Evolutionary conservation across 371 early-diverging fungal genomes (phyloP), one percentile per base, ranked within the genome.

Genomic region (Mortierella sp.): DNA sequence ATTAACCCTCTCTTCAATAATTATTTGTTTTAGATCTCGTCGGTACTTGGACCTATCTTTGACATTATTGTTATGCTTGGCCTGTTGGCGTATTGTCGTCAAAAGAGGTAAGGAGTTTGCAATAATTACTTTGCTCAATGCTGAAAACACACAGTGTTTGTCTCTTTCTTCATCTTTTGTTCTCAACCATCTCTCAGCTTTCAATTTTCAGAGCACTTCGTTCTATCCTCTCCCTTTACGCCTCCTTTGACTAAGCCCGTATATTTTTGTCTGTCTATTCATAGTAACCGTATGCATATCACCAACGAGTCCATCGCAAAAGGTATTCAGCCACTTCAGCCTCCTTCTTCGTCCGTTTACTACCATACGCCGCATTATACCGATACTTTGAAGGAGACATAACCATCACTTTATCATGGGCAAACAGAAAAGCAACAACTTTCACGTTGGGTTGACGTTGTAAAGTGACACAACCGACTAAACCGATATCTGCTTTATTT

Each of bases 1-100:
- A 60, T 73, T 60, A n/a, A 58, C 24, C 46, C 29, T 29, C 49
- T 14, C 16, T 27, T 48, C 29, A 29, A 60, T 63, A 44, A 16
- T 55, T 71, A 0, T 44, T 41, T 41, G 18, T 21, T 12, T 29
- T 80, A 86, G 87, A 75, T 86, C 49, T 86, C 87, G 4, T 75
- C 80, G 0, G 35, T 86, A 1, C 80, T 86, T 43, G 87, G 87
- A 46, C 87, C 87, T 29, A 58, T 86, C n/a, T 82, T 86, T 71
- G 87, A 86, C 70, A 86, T 86, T 24, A 54, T 75, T 32, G 80
- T 86, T 6, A 86, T 86, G 87, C 79, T 86, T n/a, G 82, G 82
- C 58, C 74, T 86, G 18, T 78, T 82, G 46, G 75, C 73, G n/a
- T 86, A 86, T 54, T 86, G 87, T 58, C 87, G 87, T 38, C 77